A percentile compares a stretch with the other conserved stretches of the same genome.
phyloP scores from a whole-genome alignment of 768 basidiomycete species.

The Phanerodontia chrysosporium region DNA sequence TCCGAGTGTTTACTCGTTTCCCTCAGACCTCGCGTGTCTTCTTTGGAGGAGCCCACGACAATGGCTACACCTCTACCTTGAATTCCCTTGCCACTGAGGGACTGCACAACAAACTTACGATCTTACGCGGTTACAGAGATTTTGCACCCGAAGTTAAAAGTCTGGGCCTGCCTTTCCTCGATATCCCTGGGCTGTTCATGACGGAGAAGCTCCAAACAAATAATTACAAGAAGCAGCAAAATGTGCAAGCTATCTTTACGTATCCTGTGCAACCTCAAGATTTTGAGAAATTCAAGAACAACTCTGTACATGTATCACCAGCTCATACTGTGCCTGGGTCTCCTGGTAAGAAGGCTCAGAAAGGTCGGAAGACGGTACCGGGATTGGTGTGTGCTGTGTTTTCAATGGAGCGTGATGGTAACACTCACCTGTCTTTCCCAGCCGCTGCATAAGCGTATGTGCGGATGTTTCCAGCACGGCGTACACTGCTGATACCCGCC shows the following conservation, averaged over 20 bases:
- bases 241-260: background rate
- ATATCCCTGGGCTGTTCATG: slow-evolving; percentile 36
- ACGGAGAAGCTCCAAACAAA: slow-evolving; percentile 24
- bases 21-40: slow-evolving; percentile 37
- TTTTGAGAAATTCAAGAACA: slow-evolving; percentile 21
- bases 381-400: background rate
- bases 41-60: slow-evolving; percentile 39
- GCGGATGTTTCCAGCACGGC: background rate
- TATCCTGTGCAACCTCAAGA: slow-evolving; percentile 18
- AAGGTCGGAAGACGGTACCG: slow-evolving; percentile 5
- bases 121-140: slow-evolving; percentile 36
- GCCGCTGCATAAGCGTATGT: slow-evolving; percentile 31
- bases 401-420: background rate
- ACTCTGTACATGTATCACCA: background rate
- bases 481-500: background rate
- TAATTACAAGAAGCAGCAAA: background rate
- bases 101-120: slow-evolving; percentile 32
- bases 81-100: slow-evolving; percentile 35
- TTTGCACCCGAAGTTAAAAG: slow-evolving; percentile 31
- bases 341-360: slow-evolving; percentile 7
- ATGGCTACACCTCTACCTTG: slow-evolving; percentile 37
- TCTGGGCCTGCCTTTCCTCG: slow-evolving; percentile 27
- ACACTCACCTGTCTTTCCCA: slow-evolving; percentile 4
- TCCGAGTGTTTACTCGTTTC: slow-evolving; percentile 55
- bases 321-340: background rate